Conservation (phyloP, 306 rosid species). For the Quercus mongolica region DNA sequence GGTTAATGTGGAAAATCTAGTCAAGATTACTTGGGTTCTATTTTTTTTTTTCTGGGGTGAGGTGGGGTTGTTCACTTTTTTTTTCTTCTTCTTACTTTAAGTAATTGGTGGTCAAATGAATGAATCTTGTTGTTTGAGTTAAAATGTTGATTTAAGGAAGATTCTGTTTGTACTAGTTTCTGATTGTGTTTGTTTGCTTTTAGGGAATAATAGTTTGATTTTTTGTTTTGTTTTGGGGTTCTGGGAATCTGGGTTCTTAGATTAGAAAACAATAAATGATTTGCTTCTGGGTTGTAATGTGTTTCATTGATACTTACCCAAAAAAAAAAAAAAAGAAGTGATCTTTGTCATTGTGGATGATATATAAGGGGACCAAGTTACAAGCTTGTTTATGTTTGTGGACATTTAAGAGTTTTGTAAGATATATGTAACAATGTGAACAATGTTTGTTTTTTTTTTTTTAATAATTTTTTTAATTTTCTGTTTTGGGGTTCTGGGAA, state of each 20-base stretch:
- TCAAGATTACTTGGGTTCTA: slow-evolving; percentile 8
- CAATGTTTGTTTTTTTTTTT: too few relatives aligned
- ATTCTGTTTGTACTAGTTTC: neutral
- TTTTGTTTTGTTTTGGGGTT: neutral
- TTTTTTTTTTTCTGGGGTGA: neutral
- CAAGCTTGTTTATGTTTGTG: neutral
- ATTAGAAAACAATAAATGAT: neutral
- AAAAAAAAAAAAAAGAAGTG: neutral
- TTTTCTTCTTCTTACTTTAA: slow-evolving; percentile 8
- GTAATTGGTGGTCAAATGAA: too few relatives aligned
- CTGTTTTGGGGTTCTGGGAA: neutral
- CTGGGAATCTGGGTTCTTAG: neutral
- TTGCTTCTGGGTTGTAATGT: neutral
- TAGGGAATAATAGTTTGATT: neutral
- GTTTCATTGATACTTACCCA: neutral
- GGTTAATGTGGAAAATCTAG: slow-evolving; percentile 1
- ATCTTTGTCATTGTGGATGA: slow-evolving; percentile 2
- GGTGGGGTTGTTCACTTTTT: slow-evolving; percentile 18
- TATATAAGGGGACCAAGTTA: neutral
- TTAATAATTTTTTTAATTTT: neutral
- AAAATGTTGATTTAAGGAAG: too few relatives aligned
- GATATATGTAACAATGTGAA: neutral
- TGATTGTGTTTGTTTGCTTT: neutral
- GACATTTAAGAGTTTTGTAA: neutral
- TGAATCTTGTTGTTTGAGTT: too few relatives aligned